Conservation (phyloP, 2,329 filamentous ascomycete genomes). For the Diaporthe aspalathi region DNA sequence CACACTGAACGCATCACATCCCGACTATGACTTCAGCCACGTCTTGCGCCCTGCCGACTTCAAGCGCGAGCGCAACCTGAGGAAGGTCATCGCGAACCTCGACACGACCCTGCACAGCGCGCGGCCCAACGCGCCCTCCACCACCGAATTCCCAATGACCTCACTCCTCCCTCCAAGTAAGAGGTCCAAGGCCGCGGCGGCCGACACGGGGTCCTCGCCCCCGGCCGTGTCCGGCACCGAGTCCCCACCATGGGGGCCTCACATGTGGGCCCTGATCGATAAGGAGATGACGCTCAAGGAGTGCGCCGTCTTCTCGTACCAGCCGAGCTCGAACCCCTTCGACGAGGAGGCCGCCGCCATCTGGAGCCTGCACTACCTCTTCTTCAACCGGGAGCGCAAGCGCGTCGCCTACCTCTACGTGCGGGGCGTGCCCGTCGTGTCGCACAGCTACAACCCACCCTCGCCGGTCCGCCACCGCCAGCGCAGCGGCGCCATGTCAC, state of each 20-base stretch:
- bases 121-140: conserved; percentile 67
- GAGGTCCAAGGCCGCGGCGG: conserved; percentile 50
- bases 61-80: conserved; percentile 82
- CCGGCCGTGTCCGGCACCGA: conserved; percentile 46
- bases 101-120: conserved; percentile 90
- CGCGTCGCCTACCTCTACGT: conserved; percentile 95
- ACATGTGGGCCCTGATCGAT: conserved; percentile 92
- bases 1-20: conserved; percentile 93
- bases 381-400: conserved; percentile 94
- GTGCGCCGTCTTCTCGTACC: conserved; percentile 90
- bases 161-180: conserved; percentile 53
- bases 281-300: conserved; percentile 93
- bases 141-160: conserved; percentile 56
- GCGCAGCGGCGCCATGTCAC: conserved; percentile 48
- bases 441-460: conserved; percentile 65
- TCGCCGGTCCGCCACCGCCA: conserved; percentile 49
- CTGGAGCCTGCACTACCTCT: conserved; percentile 97
- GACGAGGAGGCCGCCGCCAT: conserved; percentile 92
- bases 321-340: conserved; percentile 89
- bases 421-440: conserved; percentile 84
- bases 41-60: conserved; percentile 91
- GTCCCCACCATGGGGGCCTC: conserved; percentile 79
- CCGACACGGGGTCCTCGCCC: conserved; percentile 56
- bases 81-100: conserved; percentile 85
- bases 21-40: conserved; percentile 97